Evolutionary conservation across 2,329 filamentous ascomycete species (phyloP).

Genomic region (Sclerotinia spermophila): DNA sequence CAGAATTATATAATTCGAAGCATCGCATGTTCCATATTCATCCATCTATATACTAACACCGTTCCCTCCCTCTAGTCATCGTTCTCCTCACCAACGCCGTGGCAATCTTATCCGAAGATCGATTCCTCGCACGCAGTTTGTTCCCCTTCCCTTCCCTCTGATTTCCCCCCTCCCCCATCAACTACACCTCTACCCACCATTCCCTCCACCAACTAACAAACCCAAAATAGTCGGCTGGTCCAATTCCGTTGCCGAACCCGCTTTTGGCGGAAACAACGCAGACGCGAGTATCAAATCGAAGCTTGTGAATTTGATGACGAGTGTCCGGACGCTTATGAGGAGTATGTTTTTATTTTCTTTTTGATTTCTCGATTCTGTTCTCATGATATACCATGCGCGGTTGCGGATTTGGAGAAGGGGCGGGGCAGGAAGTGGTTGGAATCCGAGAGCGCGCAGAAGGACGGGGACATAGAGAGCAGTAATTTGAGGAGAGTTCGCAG

Average conservation of each 20-base stretch:
- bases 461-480: not conserved
- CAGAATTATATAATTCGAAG: not conserved
- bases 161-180: not conserved
- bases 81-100: conserved; percentile 91
- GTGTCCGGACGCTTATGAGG: conserved; percentile 87
- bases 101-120: conserved; percentile 89
- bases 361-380: not conserved
- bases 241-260: conserved; percentile 62
- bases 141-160: conserved; percentile 19
- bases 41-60: not conserved
- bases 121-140: conserved; percentile 78
- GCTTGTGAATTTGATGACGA: conserved; percentile 84
- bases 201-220: conserved; percentile 14
- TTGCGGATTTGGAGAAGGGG: not conserved
- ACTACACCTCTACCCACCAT: not conserved
- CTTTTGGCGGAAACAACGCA: conserved; percentile 65
- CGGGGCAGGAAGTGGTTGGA: not conserved
- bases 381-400: not conserved
- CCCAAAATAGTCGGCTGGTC: conserved; percentile 77
- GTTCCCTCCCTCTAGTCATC: conserved; percentile 51
- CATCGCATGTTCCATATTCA: not conserved
- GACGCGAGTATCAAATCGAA: conserved; percentile 81
- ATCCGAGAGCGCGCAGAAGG: not conserved
- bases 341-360: conserved; percentile 55
- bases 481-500: not conserved